Conservation (phyloP, 805 yeast genomes). For the Debaryomyces hansenii region DNA sequence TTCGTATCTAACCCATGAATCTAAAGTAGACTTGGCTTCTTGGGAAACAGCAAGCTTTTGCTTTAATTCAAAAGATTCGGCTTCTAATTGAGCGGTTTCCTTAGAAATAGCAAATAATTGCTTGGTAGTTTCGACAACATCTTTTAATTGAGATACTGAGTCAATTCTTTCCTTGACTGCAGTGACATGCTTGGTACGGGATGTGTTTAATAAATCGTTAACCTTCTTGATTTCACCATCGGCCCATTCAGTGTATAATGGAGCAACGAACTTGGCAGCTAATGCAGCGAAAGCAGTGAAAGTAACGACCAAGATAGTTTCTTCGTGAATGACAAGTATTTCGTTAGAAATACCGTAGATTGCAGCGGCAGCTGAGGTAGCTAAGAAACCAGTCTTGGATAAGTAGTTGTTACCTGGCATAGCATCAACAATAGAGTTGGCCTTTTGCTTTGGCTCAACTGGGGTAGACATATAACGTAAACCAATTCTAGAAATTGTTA, state of each 20-base stretch:
- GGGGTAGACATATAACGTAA: slow-evolving; percentile 68
- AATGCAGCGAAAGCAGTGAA: slow-evolving; percentile 76
- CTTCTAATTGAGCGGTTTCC: slow-evolving; percentile 96
- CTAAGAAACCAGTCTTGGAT: slow-evolving; percentile 92
- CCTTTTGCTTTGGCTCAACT: slow-evolving; percentile 87
- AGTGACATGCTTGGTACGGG: slow-evolving; percentile 85
- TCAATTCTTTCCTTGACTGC: slow-evolving; percentile 93
- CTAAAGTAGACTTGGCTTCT: slow-evolving; percentile 94
- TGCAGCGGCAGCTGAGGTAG: slow-evolving; percentile 93
- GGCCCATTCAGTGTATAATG: slow-evolving; percentile 93
- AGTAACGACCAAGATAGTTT: slow-evolving; percentile 79
- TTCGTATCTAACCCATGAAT: slow-evolving; percentile 99
- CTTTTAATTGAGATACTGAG: slow-evolving; percentile 84
- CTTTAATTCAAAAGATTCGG: slow-evolving; percentile 88
- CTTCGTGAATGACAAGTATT: slow-evolving; percentile 90
- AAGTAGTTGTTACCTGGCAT: slow-evolving; percentile 87
- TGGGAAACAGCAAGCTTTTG: slow-evolving; percentile 83
- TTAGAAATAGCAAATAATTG: slow-evolving; percentile 90
- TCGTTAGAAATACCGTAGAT: slow-evolving; percentile 93
- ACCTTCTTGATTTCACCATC: slow-evolving; percentile 81
- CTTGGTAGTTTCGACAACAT: slow-evolving; percentile 89
- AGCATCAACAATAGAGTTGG: slow-evolving; percentile 84
- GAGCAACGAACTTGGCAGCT: slow-evolving; percentile 86
- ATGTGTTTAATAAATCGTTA: slow-evolving; percentile 75
- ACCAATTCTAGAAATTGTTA: slow-evolving; percentile 48